These are phyloP conservation scores for Zygosaccharomyces sapae DNA, from an alignment of 1,139 yeast genomes.

Conservation along the genomic window DNA sequence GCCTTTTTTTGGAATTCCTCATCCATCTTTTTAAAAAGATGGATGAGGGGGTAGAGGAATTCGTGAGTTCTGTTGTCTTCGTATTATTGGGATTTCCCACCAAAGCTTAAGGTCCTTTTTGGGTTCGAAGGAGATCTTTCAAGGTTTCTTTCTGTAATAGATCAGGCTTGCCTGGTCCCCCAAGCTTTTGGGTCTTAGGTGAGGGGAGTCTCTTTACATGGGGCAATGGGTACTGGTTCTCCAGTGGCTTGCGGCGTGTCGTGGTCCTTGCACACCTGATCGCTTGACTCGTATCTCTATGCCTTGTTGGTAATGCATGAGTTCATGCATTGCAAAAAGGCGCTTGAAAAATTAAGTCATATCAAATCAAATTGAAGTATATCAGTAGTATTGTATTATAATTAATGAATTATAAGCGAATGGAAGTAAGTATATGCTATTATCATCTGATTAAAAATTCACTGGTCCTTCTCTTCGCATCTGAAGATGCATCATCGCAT, in stretches of 20 bases:
- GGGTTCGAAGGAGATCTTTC: conserved; percentile 31
- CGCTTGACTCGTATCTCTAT: conserved; percentile 76
- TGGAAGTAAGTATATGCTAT: neutral
- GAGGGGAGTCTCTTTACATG: conserved; percentile 1
- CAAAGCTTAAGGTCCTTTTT: conserved; percentile 14
- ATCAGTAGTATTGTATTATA: too few relatives aligned
- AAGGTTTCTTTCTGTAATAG: conserved; percentile 37
- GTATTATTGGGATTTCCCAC: neutral
- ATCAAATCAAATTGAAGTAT: too few relatives aligned
- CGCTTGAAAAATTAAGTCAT: too few relatives aligned
- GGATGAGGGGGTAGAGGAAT: conserved; percentile 7
- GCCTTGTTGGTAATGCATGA: conserved; percentile 29
- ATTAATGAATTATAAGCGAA: too few relatives aligned
- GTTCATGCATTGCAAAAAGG: conserved; percentile 29
- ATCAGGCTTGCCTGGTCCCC: conserved; percentile 86
- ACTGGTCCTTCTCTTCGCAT: conserved; percentile 22
- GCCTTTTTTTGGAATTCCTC: conserved; percentile 27
- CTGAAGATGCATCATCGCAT: conserved; percentile 14
- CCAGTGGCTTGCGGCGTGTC: conserved; percentile 55
- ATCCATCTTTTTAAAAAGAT: neutral
- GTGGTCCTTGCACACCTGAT: conserved; percentile 95
- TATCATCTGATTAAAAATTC: conserved; percentile 42
- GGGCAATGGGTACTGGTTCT: conserved; percentile 3
- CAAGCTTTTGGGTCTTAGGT: conserved; percentile 8
- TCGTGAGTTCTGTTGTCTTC: conserved; percentile 72